Conservation (phyloP, 2,329 filamentous ascomycete genomes). For the Xylariaceae sp. region DNA sequence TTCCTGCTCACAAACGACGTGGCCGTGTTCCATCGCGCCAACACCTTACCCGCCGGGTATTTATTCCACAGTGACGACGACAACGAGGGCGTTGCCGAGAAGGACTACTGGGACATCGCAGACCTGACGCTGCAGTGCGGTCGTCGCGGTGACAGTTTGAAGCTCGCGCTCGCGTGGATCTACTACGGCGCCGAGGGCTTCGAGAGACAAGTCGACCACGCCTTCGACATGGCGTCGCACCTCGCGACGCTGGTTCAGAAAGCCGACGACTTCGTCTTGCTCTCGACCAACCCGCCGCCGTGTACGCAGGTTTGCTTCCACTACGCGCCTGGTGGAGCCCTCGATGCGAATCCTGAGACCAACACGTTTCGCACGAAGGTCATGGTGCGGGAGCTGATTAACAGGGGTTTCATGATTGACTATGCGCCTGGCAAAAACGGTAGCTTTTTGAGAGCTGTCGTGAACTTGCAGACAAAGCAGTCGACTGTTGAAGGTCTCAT, state of each 20-base stretch:
- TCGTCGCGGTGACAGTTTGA: conserved; percentile 76
- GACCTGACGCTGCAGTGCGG: conserved; percentile 93
- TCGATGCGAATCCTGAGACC: conserved; percentile 38
- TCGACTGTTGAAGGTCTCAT: conserved; percentile 41
- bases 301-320: conserved; percentile 97
- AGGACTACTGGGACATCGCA: conserved; percentile 78
- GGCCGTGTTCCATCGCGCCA: conserved; percentile 70
- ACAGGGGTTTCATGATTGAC: conserved; percentile 55
- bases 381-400: conserved; percentile 45
- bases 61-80: conserved; percentile 61
- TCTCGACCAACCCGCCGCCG: conserved; percentile 71
- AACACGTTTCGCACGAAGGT: conserved; percentile 47
- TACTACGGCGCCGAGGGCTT: conserved; percentile 81
- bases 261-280: conserved; percentile 59
- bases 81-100: conserved; percentile 30
- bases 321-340: conserved; percentile 56
- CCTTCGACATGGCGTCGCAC: conserved; percentile 65
- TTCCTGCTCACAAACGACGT: conserved; percentile 79
- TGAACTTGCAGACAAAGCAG: conserved; percentile 51
- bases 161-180: conserved; percentile 81
- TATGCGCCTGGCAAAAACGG: conserved; percentile 54
- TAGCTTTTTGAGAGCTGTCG: conserved; percentile 55
- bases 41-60: conserved; percentile 83
- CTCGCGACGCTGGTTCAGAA: conserved; percentile 56
- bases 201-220: conserved; percentile 61